These are phyloP conservation scores for Dendrobium officinale DNA, from an alignment of 106 monocot genomes.

Conservation along the genomic window DNA sequence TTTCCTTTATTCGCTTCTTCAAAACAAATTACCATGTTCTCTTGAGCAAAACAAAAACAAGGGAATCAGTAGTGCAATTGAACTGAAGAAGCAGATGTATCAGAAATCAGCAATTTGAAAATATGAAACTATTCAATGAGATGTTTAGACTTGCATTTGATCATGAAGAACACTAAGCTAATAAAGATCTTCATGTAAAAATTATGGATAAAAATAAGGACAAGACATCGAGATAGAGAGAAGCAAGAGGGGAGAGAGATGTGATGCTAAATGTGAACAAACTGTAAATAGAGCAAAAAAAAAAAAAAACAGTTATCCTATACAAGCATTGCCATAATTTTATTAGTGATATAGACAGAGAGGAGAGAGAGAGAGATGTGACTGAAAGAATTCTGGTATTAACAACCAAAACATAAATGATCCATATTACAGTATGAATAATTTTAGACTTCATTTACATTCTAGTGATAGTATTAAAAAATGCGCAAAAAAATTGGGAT, in stretches of 20 bases:
- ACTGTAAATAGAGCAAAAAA: background rate
- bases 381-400: background rate
- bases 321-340: background rate
- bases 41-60: constrained; percentile 26
- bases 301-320: background rate
- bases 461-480: background rate
- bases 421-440: background rate
- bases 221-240: background rate
- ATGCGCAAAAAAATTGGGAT: background rate
- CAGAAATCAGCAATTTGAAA: background rate
- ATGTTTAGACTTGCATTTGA: background rate
- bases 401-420: background rate
- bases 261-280: too few relatives aligned
- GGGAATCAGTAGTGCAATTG: background rate
- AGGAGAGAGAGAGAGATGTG: too few relatives aligned
- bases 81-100: background rate
- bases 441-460: background rate
- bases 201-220: constrained; percentile 1
- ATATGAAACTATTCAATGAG: background rate
- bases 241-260: background rate
- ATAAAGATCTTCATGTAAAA: background rate
- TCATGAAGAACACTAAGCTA: background rate
- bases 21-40: constrained; percentile 81
- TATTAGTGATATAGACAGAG: background rate
- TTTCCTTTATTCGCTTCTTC: constrained; percentile 51